These are phyloP conservation scores for Pichia sp. DNA, from an alignment of 1,139 yeast species.

Conservation along the genomic window DNA sequence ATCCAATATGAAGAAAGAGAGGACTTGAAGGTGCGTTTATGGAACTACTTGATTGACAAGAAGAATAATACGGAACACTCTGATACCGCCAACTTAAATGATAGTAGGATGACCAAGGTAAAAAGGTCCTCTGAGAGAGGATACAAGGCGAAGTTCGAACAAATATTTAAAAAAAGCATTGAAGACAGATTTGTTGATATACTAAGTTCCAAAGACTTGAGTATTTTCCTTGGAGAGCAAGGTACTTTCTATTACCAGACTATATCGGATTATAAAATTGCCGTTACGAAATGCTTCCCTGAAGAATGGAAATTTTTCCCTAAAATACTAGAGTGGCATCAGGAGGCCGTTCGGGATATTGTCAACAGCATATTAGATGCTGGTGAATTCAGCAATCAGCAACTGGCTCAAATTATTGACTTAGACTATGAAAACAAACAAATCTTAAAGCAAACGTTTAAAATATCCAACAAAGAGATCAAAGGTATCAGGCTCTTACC, in stretches of 20 bases:
- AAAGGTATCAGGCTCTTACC: constrained; percentile 18
- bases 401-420: constrained; percentile 38
- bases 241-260: constrained; percentile 81
- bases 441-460: constrained; percentile 45
- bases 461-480: constrained; percentile 36
- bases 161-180: constrained; percentile 56
- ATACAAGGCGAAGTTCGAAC: constrained; percentile 62
- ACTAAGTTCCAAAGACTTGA: constrained; percentile 36
- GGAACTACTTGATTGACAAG: constrained; percentile 34
- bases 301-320: constrained; percentile 65
- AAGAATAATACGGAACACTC: constrained; percentile 1
- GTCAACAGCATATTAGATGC: constrained; percentile 39
- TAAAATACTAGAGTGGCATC: constrained; percentile 63
- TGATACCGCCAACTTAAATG: constrained; percentile 26
- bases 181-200: constrained; percentile 39
- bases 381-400: constrained; percentile 19
- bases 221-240: constrained; percentile 62
- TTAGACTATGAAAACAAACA: constrained; percentile 68
- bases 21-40: constrained; percentile 60
- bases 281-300: constrained; percentile 56
- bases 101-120: constrained; percentile 24
- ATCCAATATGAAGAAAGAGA: constrained; percentile 76
- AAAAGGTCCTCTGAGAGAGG: constrained; percentile 42
- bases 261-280: constrained; percentile 57
- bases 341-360: constrained; percentile 57